Conservation (phyloP, 768 basidiomycete species). For the Amanita rubescens region DNA sequence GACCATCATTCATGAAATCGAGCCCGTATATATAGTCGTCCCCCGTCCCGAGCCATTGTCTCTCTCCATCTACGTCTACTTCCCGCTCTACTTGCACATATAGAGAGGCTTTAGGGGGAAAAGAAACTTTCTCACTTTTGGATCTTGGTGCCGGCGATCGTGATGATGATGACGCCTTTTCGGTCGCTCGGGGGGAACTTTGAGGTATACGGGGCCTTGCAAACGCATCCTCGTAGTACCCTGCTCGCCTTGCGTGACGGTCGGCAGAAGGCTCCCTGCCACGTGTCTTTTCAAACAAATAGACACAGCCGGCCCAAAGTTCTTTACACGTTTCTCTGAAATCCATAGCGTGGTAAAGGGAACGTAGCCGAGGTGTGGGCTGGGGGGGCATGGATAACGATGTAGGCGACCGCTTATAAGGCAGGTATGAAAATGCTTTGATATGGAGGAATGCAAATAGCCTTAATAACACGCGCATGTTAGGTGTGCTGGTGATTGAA, state of each 20-base stretch:
- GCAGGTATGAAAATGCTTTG: slow-evolving; percentile 63
- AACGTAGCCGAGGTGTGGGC: slow-evolving; percentile 46
- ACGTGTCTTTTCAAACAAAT: slow-evolving; percentile 45
- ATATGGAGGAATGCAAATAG: slow-evolving; percentile 66
- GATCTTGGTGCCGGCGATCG: slow-evolving; percentile 3
- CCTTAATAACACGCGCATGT: slow-evolving; percentile 23
- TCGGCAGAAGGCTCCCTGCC: slow-evolving; percentile 48
- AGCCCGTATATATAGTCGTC: slow-evolving; percentile 40
- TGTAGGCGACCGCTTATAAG: slow-evolving; percentile 37
- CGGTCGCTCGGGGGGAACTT: neutral
- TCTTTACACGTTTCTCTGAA: slow-evolving; percentile 64
- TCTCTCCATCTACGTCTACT: slow-evolving; percentile 36
- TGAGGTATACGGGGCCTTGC: slow-evolving; percentile 26
- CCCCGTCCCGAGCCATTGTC: slow-evolving; percentile 46
- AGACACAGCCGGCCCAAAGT: slow-evolving; percentile 49
- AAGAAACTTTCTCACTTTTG: neutral
- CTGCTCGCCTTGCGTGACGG: slow-evolving; percentile 32
- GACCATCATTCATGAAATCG: slow-evolving; percentile 26
- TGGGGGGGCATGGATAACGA: slow-evolving; percentile 21
- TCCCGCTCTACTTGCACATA: slow-evolving; percentile 34
- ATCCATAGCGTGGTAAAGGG: slow-evolving; percentile 59
- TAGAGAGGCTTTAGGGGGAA: slow-evolving; percentile 13
- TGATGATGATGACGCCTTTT: slow-evolving; percentile 7
- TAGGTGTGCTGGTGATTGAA: neutral
- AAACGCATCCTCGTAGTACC: slow-evolving; percentile 39